Base-by-base conservation (phyloP, 2,329 filamentous ascomycete species). In the Trichoderma koningiopsis region DNA sequence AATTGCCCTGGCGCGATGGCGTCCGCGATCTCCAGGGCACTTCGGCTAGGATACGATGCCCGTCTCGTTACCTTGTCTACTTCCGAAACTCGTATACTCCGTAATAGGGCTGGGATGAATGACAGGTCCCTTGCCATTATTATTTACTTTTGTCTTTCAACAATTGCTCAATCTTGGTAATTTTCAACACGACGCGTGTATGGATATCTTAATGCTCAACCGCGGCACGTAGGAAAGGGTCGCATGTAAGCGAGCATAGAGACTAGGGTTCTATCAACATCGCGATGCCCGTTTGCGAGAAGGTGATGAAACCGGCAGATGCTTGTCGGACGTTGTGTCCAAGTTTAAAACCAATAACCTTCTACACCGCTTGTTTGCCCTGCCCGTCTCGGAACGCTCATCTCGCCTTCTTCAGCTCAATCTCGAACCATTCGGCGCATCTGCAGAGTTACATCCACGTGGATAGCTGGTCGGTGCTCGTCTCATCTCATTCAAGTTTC, bases 1-100 rank as follows among this genome's bases (percentile, higher is more conserved):
- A 47, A 47, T 65, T 65, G 52, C 22, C 62, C 62, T 64, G 61
- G 31, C 53, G 53, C 47, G 33, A 65, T 40, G 22, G 6, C 7
- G 35, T 33, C 58, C 33, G 29, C 11, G 47, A 57, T 65, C 62
- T 65, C 49, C 62, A 64, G 5, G 33, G 53, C 16, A 11, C 49
- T n/a, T 43, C 35, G 4, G 22, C 49, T 52, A 24, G 52, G 52
- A 57, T 52, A 24, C 35, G 52, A 65, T 65, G 52, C 33, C 13
- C 40, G 49, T 65, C 49, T 47, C 19, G 43, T 57, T 24, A 35
- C 52, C 62, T n/a, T 56, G 61, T 56, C 22, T 2, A 2, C n/a
- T 27, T 43, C 35, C 24, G 52, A 56, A 8, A 35, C 56, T 65
- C 52, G 52, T 65, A 56, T 65, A 47, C 55, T 57, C 49, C 19